Percentiles rank a stretch among this genome's conserved stretches.
phyloP scores from a whole-genome alignment of 192 early-diverging fungal species.

The Piromyces finnis region DNA sequence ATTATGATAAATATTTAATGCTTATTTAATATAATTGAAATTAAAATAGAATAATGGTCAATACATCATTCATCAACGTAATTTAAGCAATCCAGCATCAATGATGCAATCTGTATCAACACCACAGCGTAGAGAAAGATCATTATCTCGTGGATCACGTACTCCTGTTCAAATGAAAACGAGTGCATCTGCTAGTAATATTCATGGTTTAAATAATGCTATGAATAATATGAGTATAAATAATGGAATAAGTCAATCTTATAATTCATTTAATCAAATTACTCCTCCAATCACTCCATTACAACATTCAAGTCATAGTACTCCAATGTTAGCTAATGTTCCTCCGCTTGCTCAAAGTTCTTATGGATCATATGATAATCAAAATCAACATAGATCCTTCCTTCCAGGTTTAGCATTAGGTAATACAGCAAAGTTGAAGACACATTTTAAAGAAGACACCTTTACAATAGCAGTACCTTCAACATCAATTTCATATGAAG shows the following conservation, averaged over 20 bases:
- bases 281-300: not conserved
- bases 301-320: not conserved
- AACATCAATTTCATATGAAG: conserved; percentile 48
- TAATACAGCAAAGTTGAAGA: conserved; percentile 54
- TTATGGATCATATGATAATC: not conserved
- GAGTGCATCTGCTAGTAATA: not conserved
- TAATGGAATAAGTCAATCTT: not conserved
- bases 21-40: too few relatives aligned
- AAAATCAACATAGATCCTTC: not conserved
- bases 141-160: not conserved
- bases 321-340: not conserved
- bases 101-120: not conserved
- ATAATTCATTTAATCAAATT: not conserved
- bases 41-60: not conserved
- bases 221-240: not conserved
- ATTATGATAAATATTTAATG: too few relatives aligned
- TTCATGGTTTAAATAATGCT: not conserved
- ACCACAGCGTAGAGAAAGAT: not conserved
- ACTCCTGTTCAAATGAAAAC: not conserved
- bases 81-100: not conserved
- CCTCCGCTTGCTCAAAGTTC: not conserved
- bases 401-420: not conserved
- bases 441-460: conserved; percentile 74
- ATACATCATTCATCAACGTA: not conserved
- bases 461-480: conserved; percentile 70